These are phyloP conservation scores for Biscutella auriculata DNA, from an alignment of 441 rosid genomes.

Conservation along the genomic window DNA sequence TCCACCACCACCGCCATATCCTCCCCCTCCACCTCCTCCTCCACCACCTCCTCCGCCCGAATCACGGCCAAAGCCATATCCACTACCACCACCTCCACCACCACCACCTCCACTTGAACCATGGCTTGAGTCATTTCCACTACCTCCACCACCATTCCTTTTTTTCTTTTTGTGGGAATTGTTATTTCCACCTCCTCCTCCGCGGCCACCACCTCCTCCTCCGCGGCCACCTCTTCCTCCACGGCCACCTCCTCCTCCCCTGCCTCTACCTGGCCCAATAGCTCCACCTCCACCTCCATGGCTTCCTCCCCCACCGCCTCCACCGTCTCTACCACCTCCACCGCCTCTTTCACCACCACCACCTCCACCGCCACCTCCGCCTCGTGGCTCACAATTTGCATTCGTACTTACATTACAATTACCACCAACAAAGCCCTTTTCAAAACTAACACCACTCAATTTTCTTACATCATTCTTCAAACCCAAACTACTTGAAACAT, in stretches of 20 bases:
- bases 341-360: background rate
- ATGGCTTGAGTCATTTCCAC: background rate
- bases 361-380: background rate
- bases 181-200: background rate
- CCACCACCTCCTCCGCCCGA: background rate
- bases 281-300: background rate
- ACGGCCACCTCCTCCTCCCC: background rate
- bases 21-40: background rate
- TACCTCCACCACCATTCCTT: background rate
- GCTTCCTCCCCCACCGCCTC: background rate
- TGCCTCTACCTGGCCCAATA: too few species aligned
- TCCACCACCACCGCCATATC: background rate
- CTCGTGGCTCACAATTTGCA: conserved; percentile 1
- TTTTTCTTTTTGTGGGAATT: conserved; percentile 1
- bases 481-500: conserved; percentile 2
- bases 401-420: background rate
- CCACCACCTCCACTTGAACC: background rate
- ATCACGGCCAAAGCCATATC: background rate
- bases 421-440: background rate
- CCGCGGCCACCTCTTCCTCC: background rate
- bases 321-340: background rate
- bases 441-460: conserved; percentile 8
- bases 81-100: background rate
- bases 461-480: background rate
- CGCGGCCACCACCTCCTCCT: background rate